phyloP scores from a whole-genome alignment of 2,329 filamentous ascomycete species.

The Talaromyces marneffei region DNA sequence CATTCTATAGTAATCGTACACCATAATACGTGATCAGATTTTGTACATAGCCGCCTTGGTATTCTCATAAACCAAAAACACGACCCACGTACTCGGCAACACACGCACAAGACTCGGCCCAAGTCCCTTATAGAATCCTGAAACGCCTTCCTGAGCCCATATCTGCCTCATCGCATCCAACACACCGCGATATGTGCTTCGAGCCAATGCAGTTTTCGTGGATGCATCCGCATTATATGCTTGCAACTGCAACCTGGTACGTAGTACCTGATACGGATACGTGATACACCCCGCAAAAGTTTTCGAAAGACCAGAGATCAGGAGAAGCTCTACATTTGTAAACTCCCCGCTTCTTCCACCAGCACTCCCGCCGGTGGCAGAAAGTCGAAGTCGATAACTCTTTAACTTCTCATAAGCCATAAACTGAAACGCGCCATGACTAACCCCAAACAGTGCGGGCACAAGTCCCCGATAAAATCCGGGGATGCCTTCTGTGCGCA shows the following conservation, averaged over 20 bases:
- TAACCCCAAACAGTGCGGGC: slow-evolving; percentile 78
- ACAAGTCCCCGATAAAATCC: slow-evolving; percentile 87
- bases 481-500: slow-evolving; percentile 62
- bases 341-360: slow-evolving; percentile 36
- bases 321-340: slow-evolving; percentile 70
- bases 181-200: slow-evolving; percentile 65
- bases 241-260: slow-evolving; percentile 79
- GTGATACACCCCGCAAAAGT: slow-evolving; percentile 82
- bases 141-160: slow-evolving; percentile 70
- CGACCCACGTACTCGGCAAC: slow-evolving; percentile 90
- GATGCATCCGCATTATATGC: slow-evolving; percentile 63
- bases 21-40: slow-evolving; percentile 44
- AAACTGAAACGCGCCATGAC: slow-evolving; percentile 91
- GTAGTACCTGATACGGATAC: slow-evolving; percentile 91
- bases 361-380: slow-evolving; percentile 18
- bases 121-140: slow-evolving; percentile 87
- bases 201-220: slow-evolving; percentile 22
- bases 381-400: slow-evolving; percentile 48
- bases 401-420: slow-evolving; percentile 81
- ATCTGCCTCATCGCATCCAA: slow-evolving; percentile 67
- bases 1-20: neutral
- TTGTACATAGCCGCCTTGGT: slow-evolving; percentile 57
- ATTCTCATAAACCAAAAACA: slow-evolving; percentile 96
- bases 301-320: slow-evolving; percentile 74
- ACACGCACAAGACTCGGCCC: slow-evolving; percentile 86